Base-by-base conservation (phyloP, 352 stramenopile species). In the Phytophthora syringae region DNA sequence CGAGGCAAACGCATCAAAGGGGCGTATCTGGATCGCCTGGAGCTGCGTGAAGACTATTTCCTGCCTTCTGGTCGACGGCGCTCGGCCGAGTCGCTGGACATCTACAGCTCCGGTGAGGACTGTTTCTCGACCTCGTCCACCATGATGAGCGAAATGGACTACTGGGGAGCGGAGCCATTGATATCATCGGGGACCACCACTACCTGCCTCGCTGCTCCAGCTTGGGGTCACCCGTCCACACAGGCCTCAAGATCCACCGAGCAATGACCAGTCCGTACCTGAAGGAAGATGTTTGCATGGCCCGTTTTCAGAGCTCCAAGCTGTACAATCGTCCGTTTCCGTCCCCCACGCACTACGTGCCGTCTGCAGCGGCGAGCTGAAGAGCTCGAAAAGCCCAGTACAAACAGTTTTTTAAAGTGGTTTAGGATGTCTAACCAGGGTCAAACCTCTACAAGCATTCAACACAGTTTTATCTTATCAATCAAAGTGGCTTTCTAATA, bases 11-110 rank as follows among this genome's bases (percentile, higher is more conserved):
- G 67, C 25, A 44, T 90, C 12, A 80, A 84, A 70, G 83, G 80
- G 10, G 36, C 69, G 15, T 88, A 89, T 57, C 44, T 90, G 22
- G 64, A 83, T 20, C 57, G 68, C 24, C 28, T 92, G 16, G 72
- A 81, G 44, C 72, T 90, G 20, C 21, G 86, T 5, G 78, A 92
- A 4, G 71, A 89, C 65, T 90, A 92, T 37, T 92, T 92, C 60
- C 36, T 61, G 13, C 32, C 47, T 1, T 61, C 9, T 7, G 54
- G 25, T 12, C 54, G 55, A 25, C 61, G 52, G 48, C 44, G 44
- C 18, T 57, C 37, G 12, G 28, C 53, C 7, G 52, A 77, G 50
- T 51, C 57, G 3, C 40, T 78, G 20, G 70, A 75, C 21, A 67
- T 69, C 10, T 65, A 72, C 66, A 60, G 52, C 51, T 63, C 42